Evolutionary conservation across 352 stramenopile species (phyloP).

Genomic region (Phytophthora uliginosa): DNA sequence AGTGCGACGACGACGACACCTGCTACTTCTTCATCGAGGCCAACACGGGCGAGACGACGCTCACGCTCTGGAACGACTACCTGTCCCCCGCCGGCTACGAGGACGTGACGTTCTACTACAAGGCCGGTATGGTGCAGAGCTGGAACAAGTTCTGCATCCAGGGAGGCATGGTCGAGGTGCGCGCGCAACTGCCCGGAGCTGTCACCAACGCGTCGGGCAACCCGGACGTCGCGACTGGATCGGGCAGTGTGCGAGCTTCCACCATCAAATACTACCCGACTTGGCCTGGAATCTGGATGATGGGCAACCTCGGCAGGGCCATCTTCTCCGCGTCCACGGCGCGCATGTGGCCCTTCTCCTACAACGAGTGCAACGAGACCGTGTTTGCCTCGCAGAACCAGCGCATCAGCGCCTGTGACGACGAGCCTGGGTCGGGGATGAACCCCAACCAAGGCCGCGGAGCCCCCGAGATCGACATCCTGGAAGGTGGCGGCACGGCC

Average conservation of each 20-base stretch:
- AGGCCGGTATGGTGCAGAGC: slow-evolving; percentile 89
- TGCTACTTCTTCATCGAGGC: slow-evolving; percentile 71
- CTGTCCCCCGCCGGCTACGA: slow-evolving; percentile 53
- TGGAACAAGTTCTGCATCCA: slow-evolving; percentile 98
- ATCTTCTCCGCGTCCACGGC: slow-evolving; percentile 95
- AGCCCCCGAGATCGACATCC: slow-evolving; percentile 96
- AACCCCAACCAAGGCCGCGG: slow-evolving; percentile 90
- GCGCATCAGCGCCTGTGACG: slow-evolving; percentile 90
- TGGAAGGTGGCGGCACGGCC: slow-evolving; percentile 85
- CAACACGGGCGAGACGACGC: slow-evolving; percentile 41
- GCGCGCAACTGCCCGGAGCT: slow-evolving; percentile 78
- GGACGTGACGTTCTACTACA: slow-evolving; percentile 45
- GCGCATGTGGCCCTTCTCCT: slow-evolving; percentile 97
- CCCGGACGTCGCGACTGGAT: slow-evolving; percentile 58
- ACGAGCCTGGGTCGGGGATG: slow-evolving; percentile 91
- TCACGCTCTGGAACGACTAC: slow-evolving; percentile 66
- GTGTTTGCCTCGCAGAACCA: slow-evolving; percentile 67
- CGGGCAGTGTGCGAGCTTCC: slow-evolving; percentile 6
- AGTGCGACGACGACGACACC: slow-evolving; percentile 47
- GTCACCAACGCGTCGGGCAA: slow-evolving; percentile 52
- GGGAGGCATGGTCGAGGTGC: slow-evolving; percentile 92
- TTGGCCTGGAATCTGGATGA: slow-evolving; percentile 96
- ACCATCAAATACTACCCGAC: slow-evolving; percentile 56
- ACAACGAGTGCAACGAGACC: slow-evolving; percentile 89
- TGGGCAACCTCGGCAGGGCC: slow-evolving; percentile 95